Evolutionary conservation across 129 eudicot species (phyloP), one percentile per base, ranked within the genome.

Genomic region (Lactuca saligna): DNA sequence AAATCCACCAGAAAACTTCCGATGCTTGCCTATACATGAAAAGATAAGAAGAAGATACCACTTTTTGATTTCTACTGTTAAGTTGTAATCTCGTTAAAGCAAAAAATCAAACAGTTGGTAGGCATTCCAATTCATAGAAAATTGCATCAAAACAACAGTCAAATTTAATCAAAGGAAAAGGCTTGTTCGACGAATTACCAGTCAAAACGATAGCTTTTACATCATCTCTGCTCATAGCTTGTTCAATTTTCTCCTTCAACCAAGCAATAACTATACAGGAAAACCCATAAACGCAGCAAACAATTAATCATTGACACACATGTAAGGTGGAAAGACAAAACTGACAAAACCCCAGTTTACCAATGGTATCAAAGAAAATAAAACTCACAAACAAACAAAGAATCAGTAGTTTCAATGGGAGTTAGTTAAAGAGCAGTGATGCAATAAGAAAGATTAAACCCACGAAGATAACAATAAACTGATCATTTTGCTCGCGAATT

Each of bases 1-100:
- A 33, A 93, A 93, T 44, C 97, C 99, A 61, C 97, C 99, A 4
- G 95, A 82, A 79, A 93, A 93, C 79, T 60, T 93, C 60, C 97
- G 89, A 17, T 84, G 73, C 16, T 71, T 70, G 49, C 99, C 99
- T 93, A 71, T 35, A 7, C 39, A 48, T 5, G 14, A 46, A 48
- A 53, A 33, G 3, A 66, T 66, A 32, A n/a, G 60, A 46, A 66
- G 35, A 68, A 68, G 13, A 67, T n/a, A 25, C 1, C 53, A 68
- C 13, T 4, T 35, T 67, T 16, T 7, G 46, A 57, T 7, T 70
- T 59, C 56, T 32, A 57, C 33, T 25, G 29, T 42, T 7, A n/a
- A 41, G 48, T 32, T 32, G 15, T 33, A 51, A 48, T 71, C 76
- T 61, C 61, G 51, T 54, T 70, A 39, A 72, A 55, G 64, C 64